Evolutionary conservation across 2,329 filamentous ascomycete genomes (phyloP), one percentile per base, ranked within the genome.

Genomic region (Eutypa lata): DNA sequence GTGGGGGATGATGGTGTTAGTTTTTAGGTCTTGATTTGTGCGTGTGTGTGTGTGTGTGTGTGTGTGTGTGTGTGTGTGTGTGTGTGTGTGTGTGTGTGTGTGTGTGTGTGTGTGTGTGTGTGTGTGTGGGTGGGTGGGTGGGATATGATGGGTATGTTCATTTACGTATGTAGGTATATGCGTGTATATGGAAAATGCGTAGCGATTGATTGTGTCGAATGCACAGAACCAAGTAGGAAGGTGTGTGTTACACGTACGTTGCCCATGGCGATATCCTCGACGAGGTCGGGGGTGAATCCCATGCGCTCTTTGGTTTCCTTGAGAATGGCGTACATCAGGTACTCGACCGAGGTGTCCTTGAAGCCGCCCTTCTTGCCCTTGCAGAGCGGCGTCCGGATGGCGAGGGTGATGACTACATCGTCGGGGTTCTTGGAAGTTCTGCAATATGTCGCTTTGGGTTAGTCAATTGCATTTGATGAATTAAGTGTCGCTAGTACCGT

Each of bases 351-450:
- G 6, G 91, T 95, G 71, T 99, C 93, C 79, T 97, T 97, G 79
- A 99, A 89, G 42, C 91, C 91, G 60, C 94, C 93, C 81, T 96
- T 97, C 71, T 81, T 81, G 49, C 83, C 91, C 77, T 97, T 97
- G 68, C 88, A 81, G 57, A 99, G 81, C 1, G 94, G 91, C 26
- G 93, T 97, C 52, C 94, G 89, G 65, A 92, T 79, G 26, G 93
- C 93, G 53, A 95, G 84, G 7, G 94, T 99, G 68, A 97, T 96
- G 70, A 99, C 94, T 51, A 99, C 82, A 77, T 99, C 94, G 71
- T 97, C 93, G 62, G 92, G 84, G 73, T 96, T 95, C 79, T 97
- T 92, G 63, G 90, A 86, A 53, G 90, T 91, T 68, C 91, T 96
- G 54, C 43, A 47, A 38, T 38, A 18, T 16, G 13, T 6, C 35